Evolutionary conservation across 345 rosid species (phyloP).

Genomic region (Aquilaria malaccensis): DNA sequence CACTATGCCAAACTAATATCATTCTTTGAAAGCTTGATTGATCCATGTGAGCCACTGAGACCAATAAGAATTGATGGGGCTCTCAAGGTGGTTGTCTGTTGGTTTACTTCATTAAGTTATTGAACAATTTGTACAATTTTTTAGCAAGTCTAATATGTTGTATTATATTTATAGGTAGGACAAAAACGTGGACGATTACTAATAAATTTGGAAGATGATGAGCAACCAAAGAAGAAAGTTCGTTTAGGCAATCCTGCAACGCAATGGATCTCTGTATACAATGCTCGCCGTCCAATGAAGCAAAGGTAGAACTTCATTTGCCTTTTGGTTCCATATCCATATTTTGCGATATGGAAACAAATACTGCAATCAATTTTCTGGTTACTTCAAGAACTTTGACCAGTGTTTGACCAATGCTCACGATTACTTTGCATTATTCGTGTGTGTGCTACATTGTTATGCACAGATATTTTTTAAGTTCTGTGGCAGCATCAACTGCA

Average conservation of each 20-base stretch:
- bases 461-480: too few relatives aligned
- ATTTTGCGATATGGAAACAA: too few relatives aligned
- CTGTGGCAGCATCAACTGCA: too few relatives aligned
- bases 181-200: slow-evolving; percentile 72
- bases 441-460: too few relatives aligned
- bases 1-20: slow-evolving; percentile 87
- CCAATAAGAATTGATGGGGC: slow-evolving; percentile 98
- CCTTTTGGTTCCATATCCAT: background rate
- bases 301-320: slow-evolving; percentile 46
- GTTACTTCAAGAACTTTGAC: too few relatives aligned
- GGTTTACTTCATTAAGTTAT: slow-evolving; percentile 2
- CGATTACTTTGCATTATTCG: too few relatives aligned
- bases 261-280: slow-evolving; percentile 92
- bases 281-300: slow-evolving; percentile 93
- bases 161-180: slow-evolving; percentile 47
- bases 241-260: slow-evolving; percentile 87
- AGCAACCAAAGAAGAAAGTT: slow-evolving; percentile 81
- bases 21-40: slow-evolving; percentile 64
- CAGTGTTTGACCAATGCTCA: too few relatives aligned
- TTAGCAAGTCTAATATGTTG: background rate
- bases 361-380: too few relatives aligned
- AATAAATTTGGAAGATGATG: slow-evolving; percentile 82
- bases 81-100: slow-evolving; percentile 49
- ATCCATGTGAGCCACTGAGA: slow-evolving; percentile 53
- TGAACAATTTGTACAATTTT: too few relatives aligned